These are phyloP conservation scores for Candida neerlandica DNA, from an alignment of 1,139 yeast genomes.

Conservation along the genomic window DNA sequence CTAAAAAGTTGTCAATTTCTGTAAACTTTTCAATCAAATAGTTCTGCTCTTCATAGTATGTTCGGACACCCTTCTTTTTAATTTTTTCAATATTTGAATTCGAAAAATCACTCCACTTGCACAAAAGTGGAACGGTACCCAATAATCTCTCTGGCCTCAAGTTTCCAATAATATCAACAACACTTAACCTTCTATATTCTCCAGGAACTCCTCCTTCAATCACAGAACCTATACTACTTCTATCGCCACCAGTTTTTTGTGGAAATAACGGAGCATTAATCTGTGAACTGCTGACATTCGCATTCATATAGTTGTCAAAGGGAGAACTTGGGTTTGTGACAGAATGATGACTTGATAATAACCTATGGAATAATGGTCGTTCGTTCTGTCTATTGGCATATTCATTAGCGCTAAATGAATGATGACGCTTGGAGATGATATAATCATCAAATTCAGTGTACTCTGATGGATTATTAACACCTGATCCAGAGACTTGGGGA, in stretches of 20 bases:
- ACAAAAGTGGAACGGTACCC: slow-evolving; percentile 50
- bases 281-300: slow-evolving; percentile 8
- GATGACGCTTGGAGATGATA: slow-evolving; percentile 11
- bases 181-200: slow-evolving; percentile 27
- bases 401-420: slow-evolving; percentile 16
- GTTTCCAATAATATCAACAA: slow-evolving; percentile 17
- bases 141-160: slow-evolving; percentile 56
- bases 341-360: slow-evolving; percentile 32
- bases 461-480: neutral
- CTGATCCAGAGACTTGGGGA: neutral
- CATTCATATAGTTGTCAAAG: slow-evolving; percentile 15
- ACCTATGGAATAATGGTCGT: slow-evolving; percentile 29
- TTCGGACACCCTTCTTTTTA: slow-evolving; percentile 25
- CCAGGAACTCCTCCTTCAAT: slow-evolving; percentile 14
- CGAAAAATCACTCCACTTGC: slow-evolving; percentile 49
- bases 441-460: slow-evolving; percentile 13
- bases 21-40: slow-evolving; percentile 56
- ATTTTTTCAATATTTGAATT: slow-evolving; percentile 26
- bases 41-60: slow-evolving; percentile 57
- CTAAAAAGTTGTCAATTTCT: slow-evolving; percentile 67
- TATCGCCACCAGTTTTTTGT: slow-evolving; percentile 9
- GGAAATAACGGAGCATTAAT: slow-evolving; percentile 12
- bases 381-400: slow-evolving; percentile 12
- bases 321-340: slow-evolving; percentile 34
- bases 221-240: slow-evolving; percentile 6